Evolutionary conservation across 768 basidiomycete species (phyloP), one percentile per base, ranked within the genome.

Genomic region (Suillus fuscotomentosus): DNA sequence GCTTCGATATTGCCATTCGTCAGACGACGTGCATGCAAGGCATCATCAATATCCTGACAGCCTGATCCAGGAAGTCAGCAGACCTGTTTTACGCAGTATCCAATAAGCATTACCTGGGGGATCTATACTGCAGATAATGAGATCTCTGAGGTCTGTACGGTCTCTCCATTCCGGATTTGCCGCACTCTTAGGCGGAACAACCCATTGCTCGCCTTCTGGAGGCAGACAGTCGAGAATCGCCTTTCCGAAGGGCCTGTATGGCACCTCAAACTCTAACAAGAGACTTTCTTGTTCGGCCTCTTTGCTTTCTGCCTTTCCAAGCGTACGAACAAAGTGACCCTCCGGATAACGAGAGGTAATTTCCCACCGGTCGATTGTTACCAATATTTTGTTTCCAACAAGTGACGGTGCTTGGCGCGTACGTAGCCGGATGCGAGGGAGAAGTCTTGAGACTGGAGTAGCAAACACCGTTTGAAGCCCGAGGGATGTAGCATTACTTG

Each of bases 11-110:
- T 94, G 2, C 97, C 97, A 70, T 96, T 97, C 0, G 94, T 88
- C 22, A 99, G 78, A 36, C 77, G 82, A 50, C 90, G 83, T 15
- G 97, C 97, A 75, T 99, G 97, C 15, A 99, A 79, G 0, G 97
- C 97, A 75, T 99, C 97, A 70, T 99, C 97, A 20, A 99, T 99
- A 78, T 99, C 97, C 71, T 97, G 94, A 78, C 97, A 99, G 54
- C 87, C 95, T 96, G 64, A 63, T 5, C 22, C 11, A 60, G 60
- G 36, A 45, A 55, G 17, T 50, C 8, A 71, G 76, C 39, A 39
- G 34, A 59, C 38, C 42, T 2, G 2, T 47, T 20, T 61, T 31
- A 41, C 22, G 13, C 17, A 27, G 24, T 17, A 10, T 27, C 5
- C 22, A 3, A 59, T 5, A 27, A 42, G 41, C 27, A 81, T 60